Evolutionary conservation across 2,329 filamentous ascomycete species (phyloP), one percentile per base, ranked within the genome.

Genomic region (Pseudogymnoascus pannorum): DNA sequence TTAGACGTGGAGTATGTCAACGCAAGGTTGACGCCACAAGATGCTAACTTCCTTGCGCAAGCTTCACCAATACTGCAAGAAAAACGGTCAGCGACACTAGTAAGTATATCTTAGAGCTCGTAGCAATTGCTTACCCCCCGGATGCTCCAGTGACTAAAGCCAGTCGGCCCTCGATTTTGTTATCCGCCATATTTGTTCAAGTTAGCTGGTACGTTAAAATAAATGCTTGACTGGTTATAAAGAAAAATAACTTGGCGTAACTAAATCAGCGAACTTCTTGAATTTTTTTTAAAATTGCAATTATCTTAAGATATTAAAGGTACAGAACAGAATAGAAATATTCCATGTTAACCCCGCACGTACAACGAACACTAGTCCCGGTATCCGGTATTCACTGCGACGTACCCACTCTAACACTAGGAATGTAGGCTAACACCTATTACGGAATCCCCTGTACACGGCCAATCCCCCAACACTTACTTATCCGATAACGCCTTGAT

Each of bases 101-200:
- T 22, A 35, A 29, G 4, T 14, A 22, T n/a, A 48, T 14, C n/a
- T 18, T 16, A 22, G 22, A 44, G 36, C n/a, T 20, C n/a, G 18
- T 24, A n/a, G 44, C n/a, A 8, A 18, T 31, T 51, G 66, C 73
- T 71, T 73, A 84, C 83, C 83, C 83, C 67, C 82, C 82, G 59
- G 82, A 85, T 54, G 83, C 83, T 44, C 83, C 84, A 2, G 83
- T 86, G 54, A 86, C 78, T 7, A 86, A 75, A 48, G 82, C 83
- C 44, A 86, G 72, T 59, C 79, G 76, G 62, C 81, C 81, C 38
- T 73, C 74, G 62, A 86, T 74, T 57, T 79, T 75, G 65, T 81
- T 81, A 54, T 76, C 70, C 12, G 38, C 38, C 38, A 42, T 42
- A 42, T 42, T 42, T 22, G 2, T 18, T 42, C 20, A 22, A 42